These are phyloP conservation scores for Pythium utonaiense DNA, from an alignment of 352 stramenopile genomes.

Conservation along the genomic window DNA sequence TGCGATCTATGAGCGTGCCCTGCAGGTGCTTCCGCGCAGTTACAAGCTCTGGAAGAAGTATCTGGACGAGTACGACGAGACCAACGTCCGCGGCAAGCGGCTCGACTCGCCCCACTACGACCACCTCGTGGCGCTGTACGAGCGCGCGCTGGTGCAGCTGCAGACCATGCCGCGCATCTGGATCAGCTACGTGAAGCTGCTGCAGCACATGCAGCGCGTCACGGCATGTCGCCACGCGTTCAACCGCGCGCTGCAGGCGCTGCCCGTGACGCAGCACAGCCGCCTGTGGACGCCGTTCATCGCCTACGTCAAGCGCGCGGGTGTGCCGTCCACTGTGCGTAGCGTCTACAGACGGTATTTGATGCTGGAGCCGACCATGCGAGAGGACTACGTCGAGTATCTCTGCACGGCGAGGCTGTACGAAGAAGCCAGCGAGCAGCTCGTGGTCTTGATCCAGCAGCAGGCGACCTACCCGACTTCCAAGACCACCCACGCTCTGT, in stretches of 20 bases:
- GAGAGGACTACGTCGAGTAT: slow-evolving; percentile 79
- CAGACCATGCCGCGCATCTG: slow-evolving; percentile 97
- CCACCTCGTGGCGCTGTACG: slow-evolving; percentile 60
- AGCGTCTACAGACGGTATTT: slow-evolving; percentile 86
- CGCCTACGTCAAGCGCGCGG: slow-evolving; percentile 80
- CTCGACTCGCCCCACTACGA: slow-evolving; percentile 45
- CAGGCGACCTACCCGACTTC: slow-evolving; percentile 27
- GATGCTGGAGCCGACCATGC: slow-evolving; percentile 71
- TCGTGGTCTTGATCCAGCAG: slow-evolving; percentile 28
- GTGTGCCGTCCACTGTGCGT: slow-evolving; percentile 76
- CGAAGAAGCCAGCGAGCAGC: slow-evolving; percentile 27
- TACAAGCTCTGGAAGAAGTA: slow-evolving; percentile 96
- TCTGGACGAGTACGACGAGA: slow-evolving; percentile 66
- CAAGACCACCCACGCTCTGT: slow-evolving; percentile 92
- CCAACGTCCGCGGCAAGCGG: slow-evolving; percentile 58
- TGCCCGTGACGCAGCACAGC: slow-evolving; percentile 98
- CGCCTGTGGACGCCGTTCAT: slow-evolving; percentile 94
- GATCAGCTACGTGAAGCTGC: slow-evolving; percentile 85
- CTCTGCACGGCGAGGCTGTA: slow-evolving; percentile 30
- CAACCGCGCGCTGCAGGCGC: slow-evolving; percentile 92
- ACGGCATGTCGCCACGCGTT: slow-evolving; percentile 88
- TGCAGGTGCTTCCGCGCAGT: slow-evolving; percentile 83
- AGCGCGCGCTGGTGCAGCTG: slow-evolving; percentile 90
- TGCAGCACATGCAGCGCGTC: slow-evolving; percentile 73
- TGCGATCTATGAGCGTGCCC: slow-evolving; percentile 83